A percentile compares a stretch with the other conserved stretches of the same genome.
Evolutionary conservation across 148 eudicot genomes (phyloP).

Genomic region (Oxyria digyna): DNA sequence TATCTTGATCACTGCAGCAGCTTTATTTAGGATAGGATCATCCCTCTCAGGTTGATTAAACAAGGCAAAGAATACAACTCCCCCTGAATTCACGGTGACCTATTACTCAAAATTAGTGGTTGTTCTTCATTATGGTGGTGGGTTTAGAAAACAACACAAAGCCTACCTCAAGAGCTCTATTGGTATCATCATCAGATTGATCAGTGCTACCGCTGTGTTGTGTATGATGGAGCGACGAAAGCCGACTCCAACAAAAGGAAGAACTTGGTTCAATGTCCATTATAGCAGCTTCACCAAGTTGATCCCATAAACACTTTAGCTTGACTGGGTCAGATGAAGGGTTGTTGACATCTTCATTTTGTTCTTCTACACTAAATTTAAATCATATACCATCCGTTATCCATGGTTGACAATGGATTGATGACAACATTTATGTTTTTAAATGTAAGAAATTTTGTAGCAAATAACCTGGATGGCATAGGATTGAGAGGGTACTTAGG

Average conservation of each 20-base stretch:
- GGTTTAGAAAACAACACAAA: not conserved
- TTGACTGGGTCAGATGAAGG: slow-evolving; percentile 40
- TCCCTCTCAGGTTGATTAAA: slow-evolving; percentile 47
- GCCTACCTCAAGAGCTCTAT: slow-evolving; percentile 75
- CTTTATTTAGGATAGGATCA: slow-evolving; percentile 50
- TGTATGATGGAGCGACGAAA: slow-evolving; percentile 88
- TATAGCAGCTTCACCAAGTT: slow-evolving; percentile 84
- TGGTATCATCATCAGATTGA: slow-evolving; percentile 78
- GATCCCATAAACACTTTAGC: slow-evolving; percentile 68
- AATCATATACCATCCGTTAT: too few species aligned
- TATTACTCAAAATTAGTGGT: slow-evolving; percentile 16
- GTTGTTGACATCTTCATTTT: slow-evolving; percentile 22
- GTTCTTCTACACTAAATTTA: slow-evolving; percentile 51
- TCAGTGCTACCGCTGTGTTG: slow-evolving; percentile 77
- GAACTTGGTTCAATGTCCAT: slow-evolving; percentile 75
- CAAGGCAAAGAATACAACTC: slow-evolving; percentile 92
- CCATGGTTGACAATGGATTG: too few species aligned
- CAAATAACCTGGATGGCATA: slow-evolving; percentile 52
- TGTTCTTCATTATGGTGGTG: not conserved
- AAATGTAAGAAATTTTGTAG: too few species aligned
- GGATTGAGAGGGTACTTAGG: slow-evolving; percentile 20
- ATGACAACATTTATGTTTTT: too few species aligned
- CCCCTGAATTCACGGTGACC: slow-evolving; percentile 98
- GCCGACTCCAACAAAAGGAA: slow-evolving; percentile 66
- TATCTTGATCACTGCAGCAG: slow-evolving; percentile 91